Percentiles rank a stretch among this genome's conserved stretches.
phyloP scores from a whole-genome alignment of 306 rosid genomes.

The Lupinus albus region DNA sequence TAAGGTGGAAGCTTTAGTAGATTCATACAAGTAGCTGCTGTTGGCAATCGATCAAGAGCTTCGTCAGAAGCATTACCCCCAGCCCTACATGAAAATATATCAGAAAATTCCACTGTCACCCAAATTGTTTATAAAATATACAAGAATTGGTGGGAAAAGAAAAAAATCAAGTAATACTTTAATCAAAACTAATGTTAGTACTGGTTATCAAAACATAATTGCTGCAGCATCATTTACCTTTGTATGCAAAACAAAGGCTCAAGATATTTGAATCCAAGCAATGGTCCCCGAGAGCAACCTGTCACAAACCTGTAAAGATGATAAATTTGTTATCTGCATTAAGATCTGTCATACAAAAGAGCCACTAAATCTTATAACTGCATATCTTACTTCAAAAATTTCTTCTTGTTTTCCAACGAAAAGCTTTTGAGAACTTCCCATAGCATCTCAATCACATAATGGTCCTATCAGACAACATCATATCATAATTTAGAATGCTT shows the following conservation, averaged over 20 bases:
- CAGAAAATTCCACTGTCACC: constrained; percentile 32
- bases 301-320: constrained; percentile 78
- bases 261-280: constrained; percentile 88
- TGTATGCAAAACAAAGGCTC: constrained; percentile 95
- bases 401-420: constrained; percentile 86
- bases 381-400: constrained; percentile 80
- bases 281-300: constrained; percentile 97
- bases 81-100: constrained; percentile 58
- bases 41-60: constrained; percentile 92
- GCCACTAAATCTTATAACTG: constrained; percentile 11
- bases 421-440: constrained; percentile 95
- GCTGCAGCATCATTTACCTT: constrained; percentile 55
- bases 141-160: background rate
- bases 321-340: constrained; percentile 31
- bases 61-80: constrained; percentile 89
- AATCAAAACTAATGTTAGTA: background rate
- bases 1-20: constrained; percentile 97
- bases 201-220: background rate
- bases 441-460: constrained; percentile 81
- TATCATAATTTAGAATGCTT: constrained; percentile 34
- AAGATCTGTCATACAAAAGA: constrained; percentile 2
- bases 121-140: constrained; percentile 4
- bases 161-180: constrained; percentile 5
- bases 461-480: constrained; percentile 66
- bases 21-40: constrained; percentile 99